These are phyloP conservation scores for Xylariales sp. DNA, from an alignment of 2,329 filamentous ascomycete genomes.

Conservation along the genomic window DNA sequence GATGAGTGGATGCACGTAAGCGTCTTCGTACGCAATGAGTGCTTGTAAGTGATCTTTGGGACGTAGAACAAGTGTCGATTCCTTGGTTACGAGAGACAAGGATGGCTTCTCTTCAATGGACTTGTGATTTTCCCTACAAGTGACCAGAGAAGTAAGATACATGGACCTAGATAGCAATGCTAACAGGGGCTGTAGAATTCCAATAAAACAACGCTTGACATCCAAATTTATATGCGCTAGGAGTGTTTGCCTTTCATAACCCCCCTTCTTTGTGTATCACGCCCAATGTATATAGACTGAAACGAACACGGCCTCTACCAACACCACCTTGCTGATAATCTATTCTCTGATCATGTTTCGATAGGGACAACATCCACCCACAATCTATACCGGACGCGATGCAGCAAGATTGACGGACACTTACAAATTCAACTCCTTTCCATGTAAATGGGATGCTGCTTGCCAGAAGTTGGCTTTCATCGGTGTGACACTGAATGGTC, in stretches of 20 bases:
- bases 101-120: conserved; percentile 35
- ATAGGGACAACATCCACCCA: conserved; percentile 26
- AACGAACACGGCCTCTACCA: background rate
- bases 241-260: conserved; percentile 12
- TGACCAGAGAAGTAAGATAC: conserved; percentile 41
- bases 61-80: conserved; percentile 38
- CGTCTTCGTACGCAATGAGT: conserved; percentile 84
- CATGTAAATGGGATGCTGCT: conserved; percentile 68
- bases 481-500: conserved; percentile 78
- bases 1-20: conserved; percentile 90
- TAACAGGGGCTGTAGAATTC: background rate
- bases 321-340: conserved; percentile 15
- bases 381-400: conserved; percentile 40
- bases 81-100: conserved; percentile 34
- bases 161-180: conserved; percentile 15
- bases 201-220: conserved; percentile 19
- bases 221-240: conserved; percentile 18
- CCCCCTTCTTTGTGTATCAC: conserved; percentile 7
- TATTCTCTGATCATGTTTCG: conserved; percentile 37
- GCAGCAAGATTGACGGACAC: conserved; percentile 57
- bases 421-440: conserved; percentile 85
- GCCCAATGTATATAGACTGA: conserved; percentile 21
- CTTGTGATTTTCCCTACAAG: conserved; percentile 41
- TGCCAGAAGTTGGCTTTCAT: conserved; percentile 95
- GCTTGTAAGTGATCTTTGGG: conserved; percentile 68